Evolutionary conservation across 768 basidiomycete species (phyloP), one percentile per base, ranked within the genome.

Genomic region (Boletellus emodensis): DNA sequence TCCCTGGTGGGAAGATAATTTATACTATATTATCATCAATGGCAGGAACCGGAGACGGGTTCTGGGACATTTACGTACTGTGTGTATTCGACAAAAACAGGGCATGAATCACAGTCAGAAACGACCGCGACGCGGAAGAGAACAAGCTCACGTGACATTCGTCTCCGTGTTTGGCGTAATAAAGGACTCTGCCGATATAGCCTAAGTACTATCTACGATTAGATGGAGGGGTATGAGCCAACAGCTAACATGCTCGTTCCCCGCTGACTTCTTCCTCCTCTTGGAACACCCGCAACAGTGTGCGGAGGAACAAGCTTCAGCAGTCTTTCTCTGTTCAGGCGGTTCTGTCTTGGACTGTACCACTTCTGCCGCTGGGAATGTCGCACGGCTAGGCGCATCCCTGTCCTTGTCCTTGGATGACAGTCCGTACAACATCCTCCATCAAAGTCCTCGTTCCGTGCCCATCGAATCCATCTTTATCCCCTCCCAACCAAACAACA

Each of bases 401-500:
- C 1, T 18, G 17, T 6, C 17, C 12, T 10, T 32, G 32, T 22
- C 47, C 24, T 51, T 44, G 6, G 24, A 17, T 26, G 57, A 44
- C 40, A 46, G 2, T 12, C 24, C 3, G 14, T 46, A 32, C 75
- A 72, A 51, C 72, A 74, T 3, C 75, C 69, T 1, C 73, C 73
- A 45, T 66, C 61, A 35, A 75, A 75, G 9, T 61, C 46, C 14
- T 65, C 42, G 42, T 59, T 56, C 30, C 57, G 56, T 10, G 64
- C 73, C 74, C 74, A 75, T 39, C 62, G 56, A 5, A 72, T 46
- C 74, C n/a, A 75, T 75, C 55, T 75, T 75, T 26, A 60, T 15
- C 1, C 75, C 76, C 44, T 77, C 76, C 71, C 74, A 48, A 9
- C 68, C 72, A 47, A 77, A 77, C 42, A 77, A 56, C 11, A 74